Base-by-base conservation (phyloP, 2,329 filamentous ascomycete genomes). In the Neopestalotiopsis sp. region DNA sequence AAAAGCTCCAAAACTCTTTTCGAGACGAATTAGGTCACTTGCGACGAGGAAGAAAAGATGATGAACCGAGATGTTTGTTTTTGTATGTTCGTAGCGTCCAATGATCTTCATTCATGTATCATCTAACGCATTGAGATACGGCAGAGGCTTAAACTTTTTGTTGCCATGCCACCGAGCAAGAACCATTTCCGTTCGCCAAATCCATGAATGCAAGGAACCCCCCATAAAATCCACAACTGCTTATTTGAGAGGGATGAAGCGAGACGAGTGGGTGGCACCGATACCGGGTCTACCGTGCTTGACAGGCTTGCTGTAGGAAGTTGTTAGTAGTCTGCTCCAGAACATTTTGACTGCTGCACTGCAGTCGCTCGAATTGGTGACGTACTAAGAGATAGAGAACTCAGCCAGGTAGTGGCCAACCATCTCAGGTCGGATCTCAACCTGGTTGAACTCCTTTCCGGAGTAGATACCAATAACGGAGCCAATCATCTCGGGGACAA, bases 161-260 rank as follows among this genome's bases (percentile, higher is more conserved):
- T 52, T 28, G 70, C 71, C 75, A 74, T 72, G 70, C 75, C 72
- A 71, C 82, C 83, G 83, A 85, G 81, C 82, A 86, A 83, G 85
- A 84, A 84, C 84, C 83, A 81, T 83, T 42, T 82, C 84, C 85
- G 83, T 86, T 88, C 85, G 85, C 86, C 85, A 81, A 84, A 84
- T 84, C 85, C 85, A 82, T 86, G 84, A 87, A 88, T 87, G 85
- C 85, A 86, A 82, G 82, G 84, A 85, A 83, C 83, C 83, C 84
- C 82, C 80, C 80, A 75, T 81, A 80, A 82, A 82, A 76, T 75
- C 76, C 80, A 79, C 80, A 81, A 81, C 86, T 91, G 98, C 86
- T 91, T 98, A 98, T 91, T 99, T 99, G 86, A 99, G 93, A 86
- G 96, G 96, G 90, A 99, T 99, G 93, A 99, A 99, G 92, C 96